These are phyloP conservation scores for Fistulifera pelliculosa DNA, from an alignment of 108 stramenopile species.

Conservation along the genomic window DNA sequence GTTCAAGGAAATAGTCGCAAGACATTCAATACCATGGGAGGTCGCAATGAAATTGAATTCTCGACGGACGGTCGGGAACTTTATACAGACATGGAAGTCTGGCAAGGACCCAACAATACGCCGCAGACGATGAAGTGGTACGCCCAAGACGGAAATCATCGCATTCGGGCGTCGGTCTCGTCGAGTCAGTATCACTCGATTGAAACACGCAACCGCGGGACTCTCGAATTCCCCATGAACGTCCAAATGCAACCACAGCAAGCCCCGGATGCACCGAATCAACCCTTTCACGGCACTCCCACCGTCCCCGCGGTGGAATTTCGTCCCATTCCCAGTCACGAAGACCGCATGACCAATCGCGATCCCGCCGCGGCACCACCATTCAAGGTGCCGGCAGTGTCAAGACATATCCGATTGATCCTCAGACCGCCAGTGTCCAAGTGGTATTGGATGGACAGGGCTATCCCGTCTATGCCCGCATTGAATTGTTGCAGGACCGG, in stretches of 20 bases:
- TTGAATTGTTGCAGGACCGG: slow-evolving; percentile 77
- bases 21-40: slow-evolving; percentile 16
- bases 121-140: slow-evolving; percentile 72
- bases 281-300: neutral
- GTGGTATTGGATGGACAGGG: slow-evolving; percentile 62
- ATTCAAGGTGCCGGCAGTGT: slow-evolving; percentile 71
- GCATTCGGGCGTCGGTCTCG: slow-evolving; percentile 59
- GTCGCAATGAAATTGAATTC: no score
- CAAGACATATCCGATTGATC: slow-evolving; percentile 57
- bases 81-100: slow-evolving; percentile 58
- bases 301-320: no score
- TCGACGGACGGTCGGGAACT: slow-evolving; percentile 64
- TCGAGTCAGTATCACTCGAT: slow-evolving; percentile 62
- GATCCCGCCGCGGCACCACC: slow-evolving; percentile 5
- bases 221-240: slow-evolving; percentile 65
- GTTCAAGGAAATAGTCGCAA: slow-evolving; percentile 61
- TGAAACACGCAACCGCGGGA: slow-evolving; percentile 65
- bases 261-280: no score
- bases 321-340: no score
- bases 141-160: slow-evolving; percentile 65
- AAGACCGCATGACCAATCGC: slow-evolving; percentile 10
- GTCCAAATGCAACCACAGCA: slow-evolving; percentile 29
- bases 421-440: slow-evolving; percentile 53
- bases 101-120: slow-evolving; percentile 75
- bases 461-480: slow-evolving; percentile 69